Conservation (phyloP, 2,329 filamentous ascomycete species). For the Ophioceras dolichostomum region DNA sequence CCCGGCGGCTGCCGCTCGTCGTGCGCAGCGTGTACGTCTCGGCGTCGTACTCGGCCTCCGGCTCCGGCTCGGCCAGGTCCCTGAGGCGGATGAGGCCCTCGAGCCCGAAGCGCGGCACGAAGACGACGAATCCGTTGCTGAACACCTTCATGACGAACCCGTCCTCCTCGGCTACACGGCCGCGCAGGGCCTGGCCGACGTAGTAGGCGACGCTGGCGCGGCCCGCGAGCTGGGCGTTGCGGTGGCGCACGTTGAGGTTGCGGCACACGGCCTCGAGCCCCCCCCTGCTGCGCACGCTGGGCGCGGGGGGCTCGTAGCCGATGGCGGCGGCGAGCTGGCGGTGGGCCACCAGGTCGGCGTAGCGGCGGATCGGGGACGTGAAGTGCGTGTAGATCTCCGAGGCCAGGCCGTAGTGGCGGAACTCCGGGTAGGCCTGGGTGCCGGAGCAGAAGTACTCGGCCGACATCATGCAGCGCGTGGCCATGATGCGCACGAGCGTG, state of each 20-base stretch:
- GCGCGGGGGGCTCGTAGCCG: slow-evolving; percentile 77
- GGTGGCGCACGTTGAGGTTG: slow-evolving; percentile 95
- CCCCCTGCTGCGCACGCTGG: slow-evolving; percentile 66
- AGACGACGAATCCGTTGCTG: slow-evolving; percentile 92
- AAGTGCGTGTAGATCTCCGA: slow-evolving; percentile 98
- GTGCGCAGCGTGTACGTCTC: slow-evolving; percentile 70
- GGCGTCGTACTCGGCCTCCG: slow-evolving; percentile 71
- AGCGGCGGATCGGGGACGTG: slow-evolving; percentile 91
- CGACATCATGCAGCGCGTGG: slow-evolving; percentile 97
- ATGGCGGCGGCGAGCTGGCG: slow-evolving; percentile 92
- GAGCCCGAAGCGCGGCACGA: slow-evolving; percentile 91
- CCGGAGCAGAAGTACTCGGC: slow-evolving; percentile 97
- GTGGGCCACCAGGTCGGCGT: slow-evolving; percentile 82
- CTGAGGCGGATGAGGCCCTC: slow-evolving; percentile 80
- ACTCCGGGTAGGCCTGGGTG: slow-evolving; percentile 85
- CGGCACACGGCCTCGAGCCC: slow-evolving; percentile 90
- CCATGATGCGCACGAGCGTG: slow-evolving; percentile 92
- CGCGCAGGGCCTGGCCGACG: slow-evolving; percentile 90
- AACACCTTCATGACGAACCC: slow-evolving; percentile 97
- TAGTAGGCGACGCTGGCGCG: slow-evolving; percentile 95
- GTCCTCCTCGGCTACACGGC: slow-evolving; percentile 63
- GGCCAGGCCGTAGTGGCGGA: slow-evolving; percentile 92
- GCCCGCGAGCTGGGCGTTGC: slow-evolving; percentile 92
- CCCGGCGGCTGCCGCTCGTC: slow-evolving; percentile 33
- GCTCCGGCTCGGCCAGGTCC: slow-evolving; percentile 67